A percentile compares a stretch with the other conserved stretches of the same genome.
phyloP scores from a whole-genome alignment of 2,329 filamentous ascomycete species.

The Fusarium hainanense region DNA sequence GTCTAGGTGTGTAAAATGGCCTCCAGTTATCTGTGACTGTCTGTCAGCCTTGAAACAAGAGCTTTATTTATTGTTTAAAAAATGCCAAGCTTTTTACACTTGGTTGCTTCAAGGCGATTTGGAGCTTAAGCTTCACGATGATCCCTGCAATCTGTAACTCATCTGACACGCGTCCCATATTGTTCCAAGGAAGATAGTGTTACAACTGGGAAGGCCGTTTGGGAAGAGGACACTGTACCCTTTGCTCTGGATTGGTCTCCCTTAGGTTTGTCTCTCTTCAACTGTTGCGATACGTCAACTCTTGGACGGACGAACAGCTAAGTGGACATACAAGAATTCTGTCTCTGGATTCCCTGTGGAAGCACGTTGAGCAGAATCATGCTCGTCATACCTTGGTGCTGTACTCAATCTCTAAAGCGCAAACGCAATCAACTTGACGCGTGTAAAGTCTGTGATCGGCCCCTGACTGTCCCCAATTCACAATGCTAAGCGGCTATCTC shows the following conservation, averaged over 20 bases:
- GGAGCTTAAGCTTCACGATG: not conserved
- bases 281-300: not conserved
- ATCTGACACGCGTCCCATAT: conserved; percentile 44
- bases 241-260: not conserved
- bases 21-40: not conserved
- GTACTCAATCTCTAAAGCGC: not conserved
- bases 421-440: conserved; percentile 14
- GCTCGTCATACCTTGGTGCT: not conserved
- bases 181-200: conserved; percentile 28
- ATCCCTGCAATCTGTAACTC: conserved; percentile 34
- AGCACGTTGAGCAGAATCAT: not conserved
- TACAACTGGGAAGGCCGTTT: conserved; percentile 2
- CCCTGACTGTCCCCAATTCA: conserved; percentile 18
- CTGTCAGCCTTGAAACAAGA: not conserved
- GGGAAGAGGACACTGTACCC: conserved; percentile 19
- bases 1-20: not conserved
- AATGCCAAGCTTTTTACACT: not conserved
- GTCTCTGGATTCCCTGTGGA: not conserved
- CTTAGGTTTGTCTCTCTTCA: conserved; percentile 16
- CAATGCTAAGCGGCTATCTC: conserved; percentile 9
- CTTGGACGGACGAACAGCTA: not conserved
- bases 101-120: not conserved
- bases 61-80: not conserved
- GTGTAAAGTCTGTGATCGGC: conserved; percentile 30
- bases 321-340: not conserved